phyloP scores from a whole-genome alignment of 2,329 filamentous ascomycete species.

The Stagonosporopsis chrysanthemi region DNA sequence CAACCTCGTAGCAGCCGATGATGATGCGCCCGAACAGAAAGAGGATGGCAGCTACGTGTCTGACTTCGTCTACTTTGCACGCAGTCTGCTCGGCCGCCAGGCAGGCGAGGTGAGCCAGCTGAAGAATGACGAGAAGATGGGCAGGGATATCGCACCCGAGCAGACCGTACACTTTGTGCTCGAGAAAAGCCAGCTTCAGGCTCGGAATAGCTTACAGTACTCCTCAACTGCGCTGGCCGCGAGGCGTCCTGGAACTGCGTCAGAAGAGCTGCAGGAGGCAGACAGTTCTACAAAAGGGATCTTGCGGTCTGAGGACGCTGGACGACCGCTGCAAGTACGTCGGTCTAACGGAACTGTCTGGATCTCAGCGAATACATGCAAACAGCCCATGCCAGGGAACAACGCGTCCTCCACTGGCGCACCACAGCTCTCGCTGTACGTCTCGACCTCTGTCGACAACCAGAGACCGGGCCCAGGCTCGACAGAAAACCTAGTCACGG shows the following conservation, averaged over 20 bases:
- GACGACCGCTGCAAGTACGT: constrained; percentile 28
- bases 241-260: constrained; percentile 6
- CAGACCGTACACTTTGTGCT: constrained; percentile 71
- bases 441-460: constrained; percentile 72
- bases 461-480: constrained; percentile 70
- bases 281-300: constrained; percentile 12
- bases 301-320: constrained; percentile 10
- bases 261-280: background rate
- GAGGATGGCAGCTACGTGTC: constrained; percentile 61
- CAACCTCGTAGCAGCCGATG: constrained; percentile 50
- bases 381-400: constrained; percentile 70
- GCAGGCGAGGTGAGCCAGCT: constrained; percentile 59
- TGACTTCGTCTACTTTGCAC: constrained; percentile 67
- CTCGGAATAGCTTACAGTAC: constrained; percentile 44
- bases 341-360: constrained; percentile 64
- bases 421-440: constrained; percentile 78
- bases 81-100: constrained; percentile 69
- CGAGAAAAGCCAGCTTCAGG: constrained; percentile 62
- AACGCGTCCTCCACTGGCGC: constrained; percentile 53
- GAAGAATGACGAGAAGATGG: constrained; percentile 70
- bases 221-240: constrained; percentile 38
- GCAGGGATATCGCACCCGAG: constrained; percentile 69
- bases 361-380: constrained; percentile 85
- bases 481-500: constrained; percentile 54
- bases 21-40: constrained; percentile 43